Conservation (phyloP, 1,139 yeast genomes). For the Debaryomyces psychrophilus region DNA sequence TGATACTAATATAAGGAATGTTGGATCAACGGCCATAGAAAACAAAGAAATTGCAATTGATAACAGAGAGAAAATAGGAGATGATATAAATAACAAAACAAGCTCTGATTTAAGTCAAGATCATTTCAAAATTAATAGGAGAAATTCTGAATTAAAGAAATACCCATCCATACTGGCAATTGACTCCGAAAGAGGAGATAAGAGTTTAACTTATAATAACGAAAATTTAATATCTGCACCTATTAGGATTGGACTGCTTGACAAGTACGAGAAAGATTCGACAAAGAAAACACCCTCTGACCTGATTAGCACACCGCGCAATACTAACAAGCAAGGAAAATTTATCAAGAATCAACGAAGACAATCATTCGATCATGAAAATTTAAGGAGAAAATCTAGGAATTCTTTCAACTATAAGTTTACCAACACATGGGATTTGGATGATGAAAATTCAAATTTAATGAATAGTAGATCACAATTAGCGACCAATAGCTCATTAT, state of each 20-base stretch:
- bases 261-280: neutral
- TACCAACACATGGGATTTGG: slow-evolving; percentile 31
- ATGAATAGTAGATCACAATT: slow-evolving; percentile 31
- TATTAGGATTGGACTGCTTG: neutral
- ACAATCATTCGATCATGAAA: neutral
- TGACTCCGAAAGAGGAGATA: neutral
- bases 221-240: neutral
- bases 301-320: neutral
- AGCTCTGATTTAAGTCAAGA: slow-evolving; percentile 11
- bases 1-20: slow-evolving; percentile 18
- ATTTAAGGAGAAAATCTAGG: neutral
- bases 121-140: slow-evolving; percentile 2
- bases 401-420: neutral
- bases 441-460: slow-evolving; percentile 42
- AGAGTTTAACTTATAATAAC: neutral
- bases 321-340: neutral
- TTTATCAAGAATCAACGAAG: neutral
- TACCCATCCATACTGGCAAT: slow-evolving; percentile 12
- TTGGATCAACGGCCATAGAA: slow-evolving; percentile 20
- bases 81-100: slow-evolving; percentile 14
- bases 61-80: slow-evolving; percentile 7
- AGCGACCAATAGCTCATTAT: slow-evolving; percentile 14
- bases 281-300: neutral
- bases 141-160: slow-evolving; percentile 6
- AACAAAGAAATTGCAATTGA: slow-evolving; percentile 11